Percentiles rank a stretch among this genome's conserved stretches.
Conservation (phyloP, 495 filamentous ascomycete genomes). For the Tuber microsphaerosporum region DNA sequence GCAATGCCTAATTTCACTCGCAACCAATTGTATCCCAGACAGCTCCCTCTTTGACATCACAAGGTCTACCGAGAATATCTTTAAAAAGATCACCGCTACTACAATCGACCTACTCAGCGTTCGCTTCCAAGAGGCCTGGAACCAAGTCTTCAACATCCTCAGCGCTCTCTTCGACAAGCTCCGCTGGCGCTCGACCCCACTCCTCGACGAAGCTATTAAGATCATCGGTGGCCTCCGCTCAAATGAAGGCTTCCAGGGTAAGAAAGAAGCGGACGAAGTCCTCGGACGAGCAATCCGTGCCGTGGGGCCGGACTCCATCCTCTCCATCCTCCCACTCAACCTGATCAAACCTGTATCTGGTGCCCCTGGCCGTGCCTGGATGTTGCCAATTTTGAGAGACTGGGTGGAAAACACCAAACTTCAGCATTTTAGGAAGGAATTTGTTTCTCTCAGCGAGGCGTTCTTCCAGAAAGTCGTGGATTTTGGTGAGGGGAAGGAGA, state of each 20-base stretch:
- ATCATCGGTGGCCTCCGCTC: conserved; percentile 78
- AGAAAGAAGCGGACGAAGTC: conserved; percentile 88
- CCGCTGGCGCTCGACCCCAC: conserved; percentile 71
- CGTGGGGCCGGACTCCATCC: conserved; percentile 77
- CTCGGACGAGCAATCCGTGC: conserved; percentile 75
- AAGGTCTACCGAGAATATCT: conserved; percentile 74
- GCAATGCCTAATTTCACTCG: conserved; percentile 86
- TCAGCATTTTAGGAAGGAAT: conserved; percentile 71
- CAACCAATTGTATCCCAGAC: conserved; percentile 76
- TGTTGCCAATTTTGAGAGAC: conserved; percentile 82
- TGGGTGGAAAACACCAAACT: conserved; percentile 77
- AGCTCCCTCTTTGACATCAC: conserved; percentile 76
- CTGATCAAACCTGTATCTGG: conserved; percentile 65
- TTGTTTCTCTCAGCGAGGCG: conserved; percentile 78
- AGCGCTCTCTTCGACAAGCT: conserved; percentile 81
- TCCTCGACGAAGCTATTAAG: conserved; percentile 63
- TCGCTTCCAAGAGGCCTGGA: conserved; percentile 90
- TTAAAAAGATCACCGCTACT: conserved; percentile 64
- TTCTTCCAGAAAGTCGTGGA: conserved; percentile 86
- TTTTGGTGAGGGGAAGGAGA: conserved; percentile 61
- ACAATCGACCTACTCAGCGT: conserved; percentile 69
- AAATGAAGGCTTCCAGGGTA: conserved; percentile 83
- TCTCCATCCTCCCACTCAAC: conserved; percentile 77
- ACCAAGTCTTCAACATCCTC: conserved; percentile 86
- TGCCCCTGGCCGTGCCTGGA: conserved; percentile 83